Evolutionary conservation across 306 rosid genomes (phyloP).

Genomic region (Prunus mume): DNA sequence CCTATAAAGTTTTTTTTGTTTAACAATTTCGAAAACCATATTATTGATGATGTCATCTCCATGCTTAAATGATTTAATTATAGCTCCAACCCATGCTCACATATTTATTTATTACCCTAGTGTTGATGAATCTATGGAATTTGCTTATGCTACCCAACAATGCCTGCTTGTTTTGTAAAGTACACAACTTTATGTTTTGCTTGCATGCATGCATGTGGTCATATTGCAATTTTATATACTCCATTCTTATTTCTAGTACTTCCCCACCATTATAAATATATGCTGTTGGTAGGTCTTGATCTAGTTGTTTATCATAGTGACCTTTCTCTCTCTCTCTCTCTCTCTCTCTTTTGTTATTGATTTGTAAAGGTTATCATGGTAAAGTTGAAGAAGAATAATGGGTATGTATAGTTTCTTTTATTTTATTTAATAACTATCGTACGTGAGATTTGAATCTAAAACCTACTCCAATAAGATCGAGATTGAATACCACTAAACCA

Average conservation of each 20-base stretch:
- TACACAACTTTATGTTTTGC: conserved; percentile 4
- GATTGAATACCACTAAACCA: too few relatives aligned
- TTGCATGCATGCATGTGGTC: conserved; percentile 27
- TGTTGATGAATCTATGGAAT: conserved; percentile 41
- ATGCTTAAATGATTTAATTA: conserved; percentile 17
- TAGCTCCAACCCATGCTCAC: conserved; percentile 32
- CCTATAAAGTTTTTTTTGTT: neutral
- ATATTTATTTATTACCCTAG: conserved; percentile 18
- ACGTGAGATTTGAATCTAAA: too few relatives aligned
- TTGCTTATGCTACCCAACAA: conserved; percentile 28
- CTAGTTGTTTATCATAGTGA: neutral
- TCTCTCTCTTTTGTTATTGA: neutral
- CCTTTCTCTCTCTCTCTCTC: neutral
- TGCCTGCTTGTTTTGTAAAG: conserved; percentile 11
- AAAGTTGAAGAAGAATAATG: too few relatives aligned
- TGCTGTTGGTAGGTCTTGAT: neutral
- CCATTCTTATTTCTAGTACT: neutral
- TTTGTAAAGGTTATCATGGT: neutral
- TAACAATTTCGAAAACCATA: conserved; percentile 12
- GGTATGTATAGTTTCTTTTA: too few relatives aligned
- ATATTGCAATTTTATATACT: conserved; percentile 7
- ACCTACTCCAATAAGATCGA: too few relatives aligned
- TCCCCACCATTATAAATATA: neutral
- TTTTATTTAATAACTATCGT: too few relatives aligned
- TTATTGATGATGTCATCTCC: conserved; percentile 39